Percentiles rank a stretch among this genome's conserved stretches.
phyloP scores from a whole-genome alignment of 2,329 filamentous ascomycete genomes.

The Talaromyces sp. region DNA sequence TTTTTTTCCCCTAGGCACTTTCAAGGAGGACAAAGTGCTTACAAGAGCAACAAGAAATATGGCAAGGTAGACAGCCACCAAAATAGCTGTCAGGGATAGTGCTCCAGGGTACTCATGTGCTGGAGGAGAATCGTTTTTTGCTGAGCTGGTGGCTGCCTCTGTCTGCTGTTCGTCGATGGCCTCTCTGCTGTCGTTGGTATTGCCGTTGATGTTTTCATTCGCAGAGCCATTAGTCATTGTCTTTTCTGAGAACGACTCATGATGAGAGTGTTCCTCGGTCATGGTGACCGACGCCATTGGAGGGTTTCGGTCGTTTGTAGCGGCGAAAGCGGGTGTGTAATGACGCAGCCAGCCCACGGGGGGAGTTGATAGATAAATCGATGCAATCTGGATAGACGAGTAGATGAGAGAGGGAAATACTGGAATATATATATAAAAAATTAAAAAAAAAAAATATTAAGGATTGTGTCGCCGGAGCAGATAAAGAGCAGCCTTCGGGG shows the following conservation, averaged over 20 bases:
- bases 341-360: background rate
- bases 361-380: background rate
- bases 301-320: background rate
- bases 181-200: background rate
- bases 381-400: background rate
- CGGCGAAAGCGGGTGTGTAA: background rate
- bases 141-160: background rate
- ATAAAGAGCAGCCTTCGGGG: background rate
- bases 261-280: background rate
- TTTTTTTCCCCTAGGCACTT: background rate
- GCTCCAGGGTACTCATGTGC: conserved; percentile 7
- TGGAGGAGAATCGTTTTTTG: background rate
- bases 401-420: background rate
- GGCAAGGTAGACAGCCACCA: conserved; percentile 17
- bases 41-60: conserved; percentile 24
- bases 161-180: background rate
- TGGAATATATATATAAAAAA: background rate
- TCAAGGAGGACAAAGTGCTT: conserved; percentile 2
- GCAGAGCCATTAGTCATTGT: background rate
- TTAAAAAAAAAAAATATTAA: background rate
- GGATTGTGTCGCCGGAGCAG: no score
- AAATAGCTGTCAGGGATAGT: conserved; percentile 6
- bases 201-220: background rate
- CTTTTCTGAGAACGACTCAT: background rate
- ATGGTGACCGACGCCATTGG: background rate